Evolutionary conservation across 345 rosid genomes (phyloP).

Genomic region (Salix dunnii): DNA sequence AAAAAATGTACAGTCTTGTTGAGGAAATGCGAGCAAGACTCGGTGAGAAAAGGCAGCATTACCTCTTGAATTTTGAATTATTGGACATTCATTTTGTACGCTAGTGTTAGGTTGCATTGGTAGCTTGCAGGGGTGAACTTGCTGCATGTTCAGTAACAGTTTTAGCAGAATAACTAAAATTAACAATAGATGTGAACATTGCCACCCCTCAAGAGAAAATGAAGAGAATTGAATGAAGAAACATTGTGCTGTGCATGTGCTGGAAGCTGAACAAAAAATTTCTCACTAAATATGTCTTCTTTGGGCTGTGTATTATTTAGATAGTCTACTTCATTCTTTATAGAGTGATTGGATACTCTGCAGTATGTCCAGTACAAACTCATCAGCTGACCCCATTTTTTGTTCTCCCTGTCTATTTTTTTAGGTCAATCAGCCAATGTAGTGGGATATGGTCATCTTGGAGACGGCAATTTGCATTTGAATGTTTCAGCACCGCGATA

Average conservation of each 20-base stretch:
- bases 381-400: not conserved
- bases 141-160: not conserved
- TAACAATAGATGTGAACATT: not conserved
- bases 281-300: not conserved
- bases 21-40: conserved; percentile 69
- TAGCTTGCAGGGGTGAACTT: not conserved
- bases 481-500: conserved; percentile 69
- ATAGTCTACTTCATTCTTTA: not conserved
- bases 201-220: not conserved
- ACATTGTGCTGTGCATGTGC: not conserved
- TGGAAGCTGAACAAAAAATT: not conserved
- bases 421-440: conserved; percentile 72
- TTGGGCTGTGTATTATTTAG: not conserved
- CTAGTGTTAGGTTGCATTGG: not conserved
- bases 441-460: conserved; percentile 89
- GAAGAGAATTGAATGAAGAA: not conserved
- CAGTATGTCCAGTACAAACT: not conserved
- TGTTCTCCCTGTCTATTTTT: conserved; percentile 11
- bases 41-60: conserved; percentile 40
- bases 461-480: conserved; percentile 92
- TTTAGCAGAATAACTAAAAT: not conserved
- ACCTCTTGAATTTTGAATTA: not conserved
- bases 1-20: conserved; percentile 77
- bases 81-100: not conserved
- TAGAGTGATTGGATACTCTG: not conserved